Evolutionary conservation across 768 basidiomycete species (phyloP).

Genomic region (Kwoniella shandongensis): DNA sequence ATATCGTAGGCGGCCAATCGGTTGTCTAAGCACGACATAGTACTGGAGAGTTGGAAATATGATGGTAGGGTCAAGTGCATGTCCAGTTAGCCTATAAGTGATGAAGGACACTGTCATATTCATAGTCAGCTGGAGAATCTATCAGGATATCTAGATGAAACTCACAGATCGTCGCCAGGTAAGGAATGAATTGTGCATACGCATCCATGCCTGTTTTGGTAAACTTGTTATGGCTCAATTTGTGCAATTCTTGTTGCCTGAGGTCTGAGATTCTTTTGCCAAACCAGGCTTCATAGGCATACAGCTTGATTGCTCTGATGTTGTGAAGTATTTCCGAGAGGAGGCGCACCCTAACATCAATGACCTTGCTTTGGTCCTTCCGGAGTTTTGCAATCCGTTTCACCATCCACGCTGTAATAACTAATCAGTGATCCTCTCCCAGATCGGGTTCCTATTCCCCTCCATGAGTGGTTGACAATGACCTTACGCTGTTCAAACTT

Average conservation of each 20-base stretch:
- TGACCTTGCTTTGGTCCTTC: constrained; percentile 59
- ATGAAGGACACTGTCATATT: constrained; percentile 58
- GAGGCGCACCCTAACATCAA: constrained; percentile 67
- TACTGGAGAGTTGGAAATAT: constrained; percentile 65
- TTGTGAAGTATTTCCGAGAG: constrained; percentile 69
- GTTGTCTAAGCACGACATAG: constrained; percentile 57
- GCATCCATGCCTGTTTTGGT: constrained; percentile 39
- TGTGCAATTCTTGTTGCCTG: constrained; percentile 39
- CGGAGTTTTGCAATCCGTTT: constrained; percentile 29
- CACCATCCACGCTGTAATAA: constrained; percentile 34
- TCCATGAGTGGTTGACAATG: too few relatives aligned
- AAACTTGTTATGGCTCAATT: constrained; percentile 37
- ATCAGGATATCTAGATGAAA: background rate
- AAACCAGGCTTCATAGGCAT: constrained; percentile 61
- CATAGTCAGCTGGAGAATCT: background rate
- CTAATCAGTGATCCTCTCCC: too few relatives aligned
- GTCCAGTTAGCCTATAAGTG: constrained; percentile 64
- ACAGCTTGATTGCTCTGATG: constrained; percentile 67
- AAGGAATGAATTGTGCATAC: constrained; percentile 57
- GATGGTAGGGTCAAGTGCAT: constrained; percentile 60
- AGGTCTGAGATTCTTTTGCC: constrained; percentile 31
- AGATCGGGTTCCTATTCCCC: too few relatives aligned
- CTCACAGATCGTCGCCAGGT: constrained; percentile 58
- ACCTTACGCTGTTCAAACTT: constrained; percentile 14
- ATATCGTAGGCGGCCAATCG: constrained; percentile 41